phyloP scores from a whole-genome alignment of 108 stramenopile species.

The Skeletonema grethae region DNA sequence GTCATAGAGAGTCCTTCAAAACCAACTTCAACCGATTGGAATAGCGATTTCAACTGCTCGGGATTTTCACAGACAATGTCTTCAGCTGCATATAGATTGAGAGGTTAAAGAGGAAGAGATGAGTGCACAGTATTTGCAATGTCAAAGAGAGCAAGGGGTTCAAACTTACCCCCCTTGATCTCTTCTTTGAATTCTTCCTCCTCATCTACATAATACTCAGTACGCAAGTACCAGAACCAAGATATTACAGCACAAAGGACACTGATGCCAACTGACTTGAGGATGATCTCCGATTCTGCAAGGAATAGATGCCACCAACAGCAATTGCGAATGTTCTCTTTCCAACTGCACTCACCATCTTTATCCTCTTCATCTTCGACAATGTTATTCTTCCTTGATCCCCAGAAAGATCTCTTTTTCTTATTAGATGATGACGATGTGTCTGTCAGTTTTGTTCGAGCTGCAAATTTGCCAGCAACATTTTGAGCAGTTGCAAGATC shows the following conservation, averaged over 20 bases:
- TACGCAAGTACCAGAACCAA: conserved; percentile 28
- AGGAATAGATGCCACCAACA: conserved; percentile 29
- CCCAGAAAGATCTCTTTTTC: conserved; percentile 6
- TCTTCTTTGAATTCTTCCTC: conserved; percentile 1
- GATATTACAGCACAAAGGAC: conserved; percentile 23
- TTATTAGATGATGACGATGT: conserved; percentile 8
- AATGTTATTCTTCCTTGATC: not conserved
- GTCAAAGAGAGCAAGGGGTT: conserved; percentile 4
- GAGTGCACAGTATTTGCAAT: not conserved
- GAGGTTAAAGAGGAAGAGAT: not conserved
- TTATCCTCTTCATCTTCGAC: conserved; percentile 8
- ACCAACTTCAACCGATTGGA: conserved; percentile 61
- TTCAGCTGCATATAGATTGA: conserved; percentile 12
- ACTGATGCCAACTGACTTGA: conserved; percentile 29
- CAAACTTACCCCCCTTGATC: conserved; percentile 48
- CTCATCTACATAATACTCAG: not conserved
- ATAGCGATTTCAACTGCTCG: conserved; percentile 40
- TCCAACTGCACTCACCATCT: conserved; percentile 20
- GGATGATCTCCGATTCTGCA: conserved; percentile 33
- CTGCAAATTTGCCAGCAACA: conserved; percentile 32
- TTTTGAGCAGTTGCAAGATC: conserved; percentile 31
- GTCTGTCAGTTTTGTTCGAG: conserved; percentile 30
- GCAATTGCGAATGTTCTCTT: not conserved
- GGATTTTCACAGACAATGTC: conserved; percentile 45
- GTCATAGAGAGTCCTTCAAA: conserved; percentile 69